Evolutionary conservation across 345 rosid species (phyloP), one percentile per base, ranked within the genome.

Genomic region (Bretschneidera sinensis): DNA sequence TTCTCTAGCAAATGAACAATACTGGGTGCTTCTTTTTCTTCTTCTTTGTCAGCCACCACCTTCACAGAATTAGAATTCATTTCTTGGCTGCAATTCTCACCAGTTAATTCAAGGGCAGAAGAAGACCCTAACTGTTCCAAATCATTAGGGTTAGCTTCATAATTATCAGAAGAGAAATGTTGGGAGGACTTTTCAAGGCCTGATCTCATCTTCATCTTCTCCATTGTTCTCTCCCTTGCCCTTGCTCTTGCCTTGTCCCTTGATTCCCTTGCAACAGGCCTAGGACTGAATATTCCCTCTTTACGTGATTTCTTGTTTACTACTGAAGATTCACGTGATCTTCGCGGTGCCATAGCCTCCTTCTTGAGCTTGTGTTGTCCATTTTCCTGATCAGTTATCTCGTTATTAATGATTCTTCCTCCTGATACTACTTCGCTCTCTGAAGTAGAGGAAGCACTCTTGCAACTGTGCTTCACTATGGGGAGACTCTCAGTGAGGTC

Each of bases 171-270:
- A 19, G 59, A 65, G 48, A 48, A 34, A 1, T 43, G 52, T 18
- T 51, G 57, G 16, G 16, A 7, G 10, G 72, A 43, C 21, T 57
- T 64, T 4, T 61, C 68, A 35, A 63, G 51, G 47, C 57, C 70
- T n/a, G n/a, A n/a, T 61, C 60, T 68, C 66, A 59, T 76, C 74
- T 76, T 83, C 76, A 75, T 62, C 67, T 81, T 85, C 76, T 68
- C 70, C 60, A 63, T 65, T 21, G 90, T 82, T 70, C 91, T 84
- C 76, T 81, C 87, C 72, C 94, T 79, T 50, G 88, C 89, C 63
- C 89, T 80, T 67, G 76, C 81, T 71, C 91, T 76, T 51, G 85
- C 88, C 67, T 77, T 85, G 61, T 82, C 80, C 54, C 88, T 78
- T 13, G 75, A 74, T 61, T 74, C 85, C 72, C 71, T 79, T 16